Evolutionary conservation across 2,329 filamentous ascomycete genomes (phyloP), one percentile per base, ranked within the genome.

Genomic region (Calonectria pseudoturangicola): DNA sequence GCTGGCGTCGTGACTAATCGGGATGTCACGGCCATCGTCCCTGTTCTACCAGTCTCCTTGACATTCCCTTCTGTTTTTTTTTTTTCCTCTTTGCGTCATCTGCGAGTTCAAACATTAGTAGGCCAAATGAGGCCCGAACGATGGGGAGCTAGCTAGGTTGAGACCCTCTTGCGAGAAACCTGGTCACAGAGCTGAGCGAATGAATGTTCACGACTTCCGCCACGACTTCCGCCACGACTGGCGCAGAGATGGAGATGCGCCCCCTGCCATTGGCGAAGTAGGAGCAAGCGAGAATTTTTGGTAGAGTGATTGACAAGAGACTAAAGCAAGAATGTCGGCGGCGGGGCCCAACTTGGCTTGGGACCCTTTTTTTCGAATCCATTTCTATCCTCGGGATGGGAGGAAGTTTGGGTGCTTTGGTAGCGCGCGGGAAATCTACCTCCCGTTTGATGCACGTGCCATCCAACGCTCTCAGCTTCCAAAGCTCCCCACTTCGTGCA

Each of bases 371-470:
- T 48, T 50, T 12, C 21, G n/a, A 66, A 47, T 13, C 58, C 58
- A 43, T 63, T 60, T 60, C 54, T 60, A 27, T 27, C 54, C n/a
- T 39, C 33, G 16, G 41, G 41, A 63, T 47, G 36, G 21, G 58
- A 30, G 15, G 39, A 63, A 47, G 18, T 25, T 30, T 47, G 39
- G 27, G 27, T 30, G 72, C 54, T 73, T 76, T 73, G 15, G 33
- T 60, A 60, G 54, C 70, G 65, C 62, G 72, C 71, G 74, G 77
- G 77, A 71, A 78, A 79, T 78, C 77, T 75, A 66, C 33, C 47
- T 76, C 76, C 71, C 73, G 73, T 67, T 66, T 5, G 21, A 56
- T 66, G 77, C 77, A 79, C 76, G 76, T 77, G 71, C 77, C 77
- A 60, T 70, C 51, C 51, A 28, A 64, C 70, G 71, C 62, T 62